These are phyloP conservation scores for Trichoderma hamatum DNA, from an alignment of 2,329 filamentous ascomycete genomes.

Conservation along the genomic window DNA sequence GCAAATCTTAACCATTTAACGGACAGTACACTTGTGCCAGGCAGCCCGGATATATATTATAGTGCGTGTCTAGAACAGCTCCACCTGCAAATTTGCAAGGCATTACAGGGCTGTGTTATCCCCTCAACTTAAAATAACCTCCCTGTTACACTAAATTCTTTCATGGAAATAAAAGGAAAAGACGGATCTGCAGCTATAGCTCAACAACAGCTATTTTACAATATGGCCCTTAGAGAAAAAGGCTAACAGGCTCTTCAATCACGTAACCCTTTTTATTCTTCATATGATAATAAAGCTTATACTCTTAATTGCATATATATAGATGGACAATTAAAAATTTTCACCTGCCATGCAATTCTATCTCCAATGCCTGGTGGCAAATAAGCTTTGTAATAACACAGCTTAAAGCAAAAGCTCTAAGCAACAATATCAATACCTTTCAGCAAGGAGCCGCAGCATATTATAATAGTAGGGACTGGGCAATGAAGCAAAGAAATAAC, in stretches of 20 bases:
- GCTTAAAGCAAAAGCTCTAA: constrained; percentile 37
- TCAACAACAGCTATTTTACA: constrained; percentile 40
- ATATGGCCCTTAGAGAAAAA: constrained; percentile 42
- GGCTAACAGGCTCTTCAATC: constrained; percentile 42
- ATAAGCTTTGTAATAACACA: constrained; percentile 45
- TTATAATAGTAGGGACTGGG: constrained; percentile 46
- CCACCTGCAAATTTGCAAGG: constrained; percentile 32
- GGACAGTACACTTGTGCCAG: constrained; percentile 37
- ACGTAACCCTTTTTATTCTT: constrained; percentile 36
- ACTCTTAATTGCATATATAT: constrained; percentile 45
- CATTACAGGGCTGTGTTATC: constrained; percentile 37
- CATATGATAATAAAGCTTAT: constrained; percentile 45
- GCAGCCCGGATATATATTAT: constrained; percentile 42
- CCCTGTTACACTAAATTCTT: constrained; percentile 45
- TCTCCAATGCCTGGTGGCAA: constrained; percentile 33
- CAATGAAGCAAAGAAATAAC: constrained; percentile 42
- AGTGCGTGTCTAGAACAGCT: constrained; percentile 40
- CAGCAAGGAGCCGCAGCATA: constrained; percentile 43
- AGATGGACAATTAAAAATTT: constrained; percentile 42
- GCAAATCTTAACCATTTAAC: constrained; percentile 43
- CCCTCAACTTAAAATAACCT: constrained; percentile 39
- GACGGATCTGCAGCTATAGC: constrained; percentile 37
- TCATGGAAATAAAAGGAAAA: constrained; percentile 44
- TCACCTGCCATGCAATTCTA: constrained; percentile 40
- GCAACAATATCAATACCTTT: constrained; percentile 38